Evolutionary conservation across 2,329 filamentous ascomycete genomes (phyloP), one percentile per base, ranked within the genome.

Genomic region (Tolypocladium amazonense): DNA sequence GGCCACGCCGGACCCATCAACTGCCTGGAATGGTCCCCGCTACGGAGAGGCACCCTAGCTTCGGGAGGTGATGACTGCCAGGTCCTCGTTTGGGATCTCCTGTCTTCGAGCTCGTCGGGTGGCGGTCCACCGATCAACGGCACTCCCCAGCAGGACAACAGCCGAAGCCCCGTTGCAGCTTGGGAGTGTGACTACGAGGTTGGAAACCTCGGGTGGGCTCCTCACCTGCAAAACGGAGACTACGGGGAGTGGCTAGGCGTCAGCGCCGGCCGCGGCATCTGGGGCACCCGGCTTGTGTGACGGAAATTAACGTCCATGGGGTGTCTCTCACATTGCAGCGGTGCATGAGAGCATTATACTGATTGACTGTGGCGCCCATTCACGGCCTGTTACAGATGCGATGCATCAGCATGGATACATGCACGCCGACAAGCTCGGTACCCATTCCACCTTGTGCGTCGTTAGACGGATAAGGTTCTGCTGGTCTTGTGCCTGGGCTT

Each of bases 11-110:
- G 90, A 5, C 76, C 90, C 9, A 83, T 99, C 60, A 97, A 96
- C 75, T 94, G 89, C 68, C 89, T 97, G 61, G 94, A 99, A 76
- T 99, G 94, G 94, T 96, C 91, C 11, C 93, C 92, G 0, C 84
- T 86, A 59, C 84, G 92, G 61, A 83, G 94, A 67, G 94, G 94
- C 30, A 89, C 92, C 65, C 83, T 99, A 23, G 93, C 93, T 20
- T 96, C 91, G 0, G 94, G 94, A 39, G 94, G 82, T 7, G 94
- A 99, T 68, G 94, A 99, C 73, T 93, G 87, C 64, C 84, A 94
- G 65, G 93, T 97, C 2, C 80, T 97, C 38, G 81, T 97, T 20
- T 99, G 94, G 94, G 94, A 99, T 73, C 79, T 99, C 12, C 81
- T 97, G 64, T 93, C 89, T 62, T 70, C 72, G 67, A 70, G 76